These are phyloP conservation scores for Trichophyton mentagrophytes DNA, from an alignment of 2,329 filamentous ascomycete genomes.

Conservation along the genomic window DNA sequence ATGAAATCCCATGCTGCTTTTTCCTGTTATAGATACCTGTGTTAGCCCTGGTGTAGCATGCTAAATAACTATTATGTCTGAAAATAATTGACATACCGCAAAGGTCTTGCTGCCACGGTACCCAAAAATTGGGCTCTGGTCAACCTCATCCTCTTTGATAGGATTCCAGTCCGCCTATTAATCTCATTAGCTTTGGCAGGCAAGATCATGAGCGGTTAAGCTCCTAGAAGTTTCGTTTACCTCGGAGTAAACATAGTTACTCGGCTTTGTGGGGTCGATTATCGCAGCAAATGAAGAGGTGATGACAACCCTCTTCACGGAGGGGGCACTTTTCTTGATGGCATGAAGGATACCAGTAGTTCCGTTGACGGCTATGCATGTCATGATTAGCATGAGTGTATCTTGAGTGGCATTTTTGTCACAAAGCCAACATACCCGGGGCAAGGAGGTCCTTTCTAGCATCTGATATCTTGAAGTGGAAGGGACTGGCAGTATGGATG, in stretches of 20 bases:
- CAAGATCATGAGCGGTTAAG: neutral
- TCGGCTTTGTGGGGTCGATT: conserved; percentile 34
- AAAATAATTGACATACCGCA: conserved; percentile 17
- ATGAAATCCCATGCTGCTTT: conserved; percentile 54
- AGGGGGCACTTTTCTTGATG: conserved; percentile 48
- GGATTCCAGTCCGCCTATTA: conserved; percentile 32
- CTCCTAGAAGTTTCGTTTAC: neutral
- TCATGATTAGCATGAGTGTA: neutral
- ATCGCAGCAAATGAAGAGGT: conserved; percentile 60
- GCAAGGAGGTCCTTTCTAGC: conserved; percentile 48
- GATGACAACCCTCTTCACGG: conserved; percentile 59
- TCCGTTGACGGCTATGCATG: conserved; percentile 43
- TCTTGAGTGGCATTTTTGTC: neutral
- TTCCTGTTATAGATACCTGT: conserved; percentile 28
- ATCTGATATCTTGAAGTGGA: conserved; percentile 59
- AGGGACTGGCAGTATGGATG: conserved; percentile 62
- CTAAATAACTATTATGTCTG: neutral
- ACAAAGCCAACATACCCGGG: conserved; percentile 36
- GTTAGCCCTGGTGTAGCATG: neutral
- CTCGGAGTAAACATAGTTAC: conserved; percentile 21
- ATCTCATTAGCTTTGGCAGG: neutral
- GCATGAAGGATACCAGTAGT: conserved; percentile 51
- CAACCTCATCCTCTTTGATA: conserved; percentile 31
- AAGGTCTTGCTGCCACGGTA: conserved; percentile 45
- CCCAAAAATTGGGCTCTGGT: conserved; percentile 22